Evolutionary conservation across 2,329 filamentous ascomycete genomes (phyloP).

Genomic region (Botrytis porri): DNA sequence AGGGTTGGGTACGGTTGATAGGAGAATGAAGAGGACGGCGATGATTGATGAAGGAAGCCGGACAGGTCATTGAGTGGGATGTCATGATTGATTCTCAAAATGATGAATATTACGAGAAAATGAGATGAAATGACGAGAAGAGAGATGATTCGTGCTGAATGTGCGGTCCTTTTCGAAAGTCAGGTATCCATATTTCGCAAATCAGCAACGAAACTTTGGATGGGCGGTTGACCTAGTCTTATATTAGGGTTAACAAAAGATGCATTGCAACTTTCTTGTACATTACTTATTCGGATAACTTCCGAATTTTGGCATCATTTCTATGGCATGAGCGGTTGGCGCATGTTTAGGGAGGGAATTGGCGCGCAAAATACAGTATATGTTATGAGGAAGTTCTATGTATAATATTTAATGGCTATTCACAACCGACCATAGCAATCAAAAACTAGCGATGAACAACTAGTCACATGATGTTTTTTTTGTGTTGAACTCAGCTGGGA

Average conservation of each 20-base stretch:
- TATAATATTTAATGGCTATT: conserved; percentile 6
- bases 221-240: conserved; percentile 1
- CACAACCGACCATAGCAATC: neutral
- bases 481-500: neutral
- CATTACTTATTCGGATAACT: conserved; percentile 3
- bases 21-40: neutral
- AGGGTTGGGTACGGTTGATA: neutral
- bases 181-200: neutral
- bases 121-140: neutral
- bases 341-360: conserved; percentile 4
- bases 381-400: conserved; percentile 11
- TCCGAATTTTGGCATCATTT: conserved; percentile 14
- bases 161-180: neutral
- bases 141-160: conserved; percentile 1
- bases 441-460: conserved; percentile 2
- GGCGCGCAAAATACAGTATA: conserved; percentile 9
- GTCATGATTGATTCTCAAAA: neutral
- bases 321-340: conserved; percentile 14
- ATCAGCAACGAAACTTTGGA: neutral
- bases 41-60: neutral
- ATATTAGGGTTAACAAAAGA: neutral
- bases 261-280: conserved; percentile 10
- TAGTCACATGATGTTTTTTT: neutral
- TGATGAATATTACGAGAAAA: conserved; percentile 1
- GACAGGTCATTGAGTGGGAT: neutral